Percentiles rank a stretch among this genome's conserved stretches.
phyloP scores from a whole-genome alignment of 1,139 yeast genomes.

The Candida freyschussii region DNA sequence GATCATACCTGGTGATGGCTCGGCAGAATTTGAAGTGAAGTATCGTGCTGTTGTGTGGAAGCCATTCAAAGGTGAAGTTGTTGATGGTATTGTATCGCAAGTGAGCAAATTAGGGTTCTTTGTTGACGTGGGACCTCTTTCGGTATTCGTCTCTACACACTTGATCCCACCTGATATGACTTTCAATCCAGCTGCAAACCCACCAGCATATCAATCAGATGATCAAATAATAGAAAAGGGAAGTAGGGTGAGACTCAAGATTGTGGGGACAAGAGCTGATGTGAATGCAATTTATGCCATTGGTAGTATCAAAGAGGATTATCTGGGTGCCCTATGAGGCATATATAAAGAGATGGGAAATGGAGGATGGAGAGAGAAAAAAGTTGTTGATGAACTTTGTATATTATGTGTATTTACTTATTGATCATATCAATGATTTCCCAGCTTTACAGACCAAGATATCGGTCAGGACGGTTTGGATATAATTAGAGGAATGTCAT shows the following conservation, averaged over 20 bases:
- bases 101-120: conserved; percentile 96
- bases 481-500: too few relatives aligned
- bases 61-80: conserved; percentile 98
- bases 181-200: conserved; percentile 92
- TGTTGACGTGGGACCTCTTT: conserved; percentile 96
- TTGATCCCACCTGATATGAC: conserved; percentile 92
- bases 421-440: too few relatives aligned
- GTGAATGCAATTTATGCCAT: conserved; percentile 96
- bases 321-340: conserved; percentile 62
- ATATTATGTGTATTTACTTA: too few relatives aligned
- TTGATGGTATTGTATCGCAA: conserved; percentile 91
- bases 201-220: conserved; percentile 96
- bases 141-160: conserved; percentile 92
- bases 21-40: conserved; percentile 95
- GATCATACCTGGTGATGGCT: conserved; percentile 84
- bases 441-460: too few relatives aligned
- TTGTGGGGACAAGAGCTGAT: conserved; percentile 96
- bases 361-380: background rate
- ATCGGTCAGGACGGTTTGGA: too few relatives aligned
- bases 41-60: conserved; percentile 97
- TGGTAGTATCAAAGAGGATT: conserved; percentile 96
- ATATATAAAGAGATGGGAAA: conserved; percentile 1
- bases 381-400: too few relatives aligned
- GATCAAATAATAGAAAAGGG: conserved; percentile 95
- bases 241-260: conserved; percentile 86